A percentile compares a stretch with the other conserved stretches of the same genome.
Evolutionary conservation across 345 rosid species (phyloP).

Genomic region (Toxicodendron radicans): DNA sequence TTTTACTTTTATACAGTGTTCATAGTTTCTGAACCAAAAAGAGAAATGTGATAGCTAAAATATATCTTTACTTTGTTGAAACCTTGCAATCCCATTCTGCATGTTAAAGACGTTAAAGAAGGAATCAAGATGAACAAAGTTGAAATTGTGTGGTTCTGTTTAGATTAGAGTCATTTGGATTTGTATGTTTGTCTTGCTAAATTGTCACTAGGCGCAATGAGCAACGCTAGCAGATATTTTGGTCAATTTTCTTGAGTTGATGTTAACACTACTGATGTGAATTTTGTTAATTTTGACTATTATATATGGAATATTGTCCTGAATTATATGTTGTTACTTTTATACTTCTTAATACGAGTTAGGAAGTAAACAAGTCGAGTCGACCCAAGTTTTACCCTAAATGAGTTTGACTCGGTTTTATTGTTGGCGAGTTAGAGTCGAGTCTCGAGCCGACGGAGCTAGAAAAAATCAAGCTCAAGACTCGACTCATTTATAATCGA

Average conservation of each 20-base stretch:
- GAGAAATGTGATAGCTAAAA: background rate
- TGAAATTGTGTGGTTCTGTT: background rate
- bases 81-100: background rate
- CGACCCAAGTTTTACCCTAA: too few relatives aligned
- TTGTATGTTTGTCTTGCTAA: background rate
- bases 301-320: background rate
- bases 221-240: background rate
- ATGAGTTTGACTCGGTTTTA: too few relatives aligned
- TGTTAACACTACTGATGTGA: background rate
- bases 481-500: too few relatives aligned
- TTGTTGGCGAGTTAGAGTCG: too few relatives aligned
- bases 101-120: background rate
- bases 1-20: too few relatives aligned
- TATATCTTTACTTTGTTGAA: background rate
- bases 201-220: background rate
- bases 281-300: background rate
- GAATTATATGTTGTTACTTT: background rate
- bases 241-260: background rate
- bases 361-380: too few relatives aligned
- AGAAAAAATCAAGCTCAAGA: too few relatives aligned
- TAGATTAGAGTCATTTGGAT: background rate
- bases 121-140: background rate
- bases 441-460: too few relatives aligned
- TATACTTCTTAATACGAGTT: background rate
- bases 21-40: too few relatives aligned